Base-by-base conservation (phyloP, 2,329 filamentous ascomycete species). In the Fusarium bactridioides region DNA sequence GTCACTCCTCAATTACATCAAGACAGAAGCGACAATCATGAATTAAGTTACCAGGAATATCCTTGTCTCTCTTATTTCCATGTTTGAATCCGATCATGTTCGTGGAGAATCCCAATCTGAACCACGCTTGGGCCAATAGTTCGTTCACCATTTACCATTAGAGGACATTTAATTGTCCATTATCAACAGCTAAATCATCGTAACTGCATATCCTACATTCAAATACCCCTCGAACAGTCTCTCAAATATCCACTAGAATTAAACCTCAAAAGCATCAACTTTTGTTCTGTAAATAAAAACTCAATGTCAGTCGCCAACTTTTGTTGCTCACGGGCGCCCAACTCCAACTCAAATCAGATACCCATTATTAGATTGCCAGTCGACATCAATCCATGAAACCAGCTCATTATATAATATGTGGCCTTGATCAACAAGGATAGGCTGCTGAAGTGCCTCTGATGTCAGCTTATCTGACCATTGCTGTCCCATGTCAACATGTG, bases 301-400 rank as follows among this genome's bases (percentile, higher is more conserved):
- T 15, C 35, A 40, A 41, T 27, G 35, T 37, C 15, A 29, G 40
- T 48, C 38, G 54, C 41, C 41, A 50, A 37, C 55, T 50, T 37
- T 50, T 58, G 31, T 37, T 50, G 21, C 16, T 50, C 8, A 29
- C 21, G n/a, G 25, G 23, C 33, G 50, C 25, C 53, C 37, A 53
- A 19, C 60, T 44, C 33, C 68, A 33, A 13, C 19, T 53, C 40
- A 77, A 54, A 75, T 74, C 38, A 79, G 67, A 63, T 78, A 77
- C 11, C 74, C 73, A 40, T 75, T 77, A 45, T 79, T 78, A 37
- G 77, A 66, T 31, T 78, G 75, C 81, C 81, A 82, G 38, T 81
- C 80, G 47, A 79, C 78, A 37, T 82, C 81, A 64, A 82, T 81
- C 81, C 82, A 82, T 4, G 79, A 79, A 45, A 81, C 72, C 43